Conservation (phyloP, 1,139 yeast genomes). For the Blastobotrys petasosporus region DNA sequence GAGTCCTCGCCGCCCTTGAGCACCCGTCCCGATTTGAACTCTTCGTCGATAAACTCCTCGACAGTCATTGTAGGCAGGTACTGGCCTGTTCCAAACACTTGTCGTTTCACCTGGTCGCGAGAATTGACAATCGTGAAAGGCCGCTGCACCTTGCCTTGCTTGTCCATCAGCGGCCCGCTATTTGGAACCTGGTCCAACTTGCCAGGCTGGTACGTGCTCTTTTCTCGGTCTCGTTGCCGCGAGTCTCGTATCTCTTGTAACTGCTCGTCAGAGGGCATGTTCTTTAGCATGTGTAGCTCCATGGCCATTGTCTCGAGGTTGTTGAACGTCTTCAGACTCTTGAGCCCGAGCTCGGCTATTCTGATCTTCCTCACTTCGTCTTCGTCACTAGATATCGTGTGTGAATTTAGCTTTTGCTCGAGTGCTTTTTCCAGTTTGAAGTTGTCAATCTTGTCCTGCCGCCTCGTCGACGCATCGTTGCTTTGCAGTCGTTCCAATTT, state of each 20-base stretch:
- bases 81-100: slow-evolving; percentile 90
- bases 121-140: slow-evolving; percentile 74
- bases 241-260: background rate
- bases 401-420: slow-evolving; percentile 26
- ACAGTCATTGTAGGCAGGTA: slow-evolving; percentile 90
- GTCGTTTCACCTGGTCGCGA: slow-evolving; percentile 50
- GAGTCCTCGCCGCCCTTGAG: slow-evolving; percentile 44
- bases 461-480: slow-evolving; percentile 46
- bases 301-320: slow-evolving; percentile 48
- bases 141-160: slow-evolving; percentile 61
- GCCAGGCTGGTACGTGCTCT: slow-evolving; percentile 7
- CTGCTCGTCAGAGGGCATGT: slow-evolving; percentile 13
- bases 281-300: slow-evolving; percentile 50
- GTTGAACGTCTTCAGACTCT: slow-evolving; percentile 48
- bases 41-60: slow-evolving; percentile 85
- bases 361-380: slow-evolving; percentile 52
- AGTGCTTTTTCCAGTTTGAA: slow-evolving; percentile 57
- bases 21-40: slow-evolving; percentile 74
- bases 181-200: slow-evolving; percentile 3
- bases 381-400: slow-evolving; percentile 45
- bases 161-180: slow-evolving; percentile 13
- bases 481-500: slow-evolving; percentile 29
- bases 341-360: slow-evolving; percentile 48
- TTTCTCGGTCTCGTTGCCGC: background rate
- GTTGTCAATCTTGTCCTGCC: slow-evolving; percentile 69